phyloP scores from a whole-genome alignment of 1,284 basidiomycete species.

The Ceratobasidium sp. region DNA sequence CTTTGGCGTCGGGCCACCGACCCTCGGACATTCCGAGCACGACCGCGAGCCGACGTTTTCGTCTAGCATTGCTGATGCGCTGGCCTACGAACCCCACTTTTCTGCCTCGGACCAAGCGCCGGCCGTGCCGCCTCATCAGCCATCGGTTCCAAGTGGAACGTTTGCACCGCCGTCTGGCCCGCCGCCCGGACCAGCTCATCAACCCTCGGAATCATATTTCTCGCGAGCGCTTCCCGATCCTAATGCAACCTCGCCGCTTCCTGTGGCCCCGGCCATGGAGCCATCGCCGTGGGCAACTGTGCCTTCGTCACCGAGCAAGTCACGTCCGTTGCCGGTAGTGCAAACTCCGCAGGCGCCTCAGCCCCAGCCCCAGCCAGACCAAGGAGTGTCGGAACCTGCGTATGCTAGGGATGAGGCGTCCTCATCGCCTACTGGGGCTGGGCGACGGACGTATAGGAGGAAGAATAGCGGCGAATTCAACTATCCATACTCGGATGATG shows the following conservation, averaged over 20 bases:
- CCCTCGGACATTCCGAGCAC: slow-evolving; percentile 17
- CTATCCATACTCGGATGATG: slow-evolving; percentile 19
- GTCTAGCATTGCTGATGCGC: slow-evolving; percentile 38
- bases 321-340: slow-evolving; percentile 27
- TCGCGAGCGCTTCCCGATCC: slow-evolving; percentile 26
- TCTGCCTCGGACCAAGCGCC: slow-evolving; percentile 19
- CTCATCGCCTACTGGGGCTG: not conserved
- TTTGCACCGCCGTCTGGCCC: slow-evolving; percentile 53
- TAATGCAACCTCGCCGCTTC: not conserved
- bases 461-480: slow-evolving; percentile 30
- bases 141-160: slow-evolving; percentile 53
- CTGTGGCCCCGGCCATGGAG: slow-evolving; percentile 25
- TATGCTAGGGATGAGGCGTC: slow-evolving; percentile 9
- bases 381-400: not conserved
- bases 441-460: not conserved
- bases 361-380: not conserved
- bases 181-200: slow-evolving; percentile 21
- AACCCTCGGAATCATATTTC: slow-evolving; percentile 63
- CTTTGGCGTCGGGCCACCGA: slow-evolving; percentile 59
- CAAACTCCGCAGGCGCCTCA: not conserved
- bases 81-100: slow-evolving; percentile 26
- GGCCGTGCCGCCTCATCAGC: slow-evolving; percentile 50
- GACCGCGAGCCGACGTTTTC: slow-evolving; percentile 36
- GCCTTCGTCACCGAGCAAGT: slow-evolving; percentile 28
- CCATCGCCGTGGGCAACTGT: slow-evolving; percentile 26